Base-by-base conservation (phyloP, 768 basidiomycete genomes). In the Russula vinacea region DNA sequence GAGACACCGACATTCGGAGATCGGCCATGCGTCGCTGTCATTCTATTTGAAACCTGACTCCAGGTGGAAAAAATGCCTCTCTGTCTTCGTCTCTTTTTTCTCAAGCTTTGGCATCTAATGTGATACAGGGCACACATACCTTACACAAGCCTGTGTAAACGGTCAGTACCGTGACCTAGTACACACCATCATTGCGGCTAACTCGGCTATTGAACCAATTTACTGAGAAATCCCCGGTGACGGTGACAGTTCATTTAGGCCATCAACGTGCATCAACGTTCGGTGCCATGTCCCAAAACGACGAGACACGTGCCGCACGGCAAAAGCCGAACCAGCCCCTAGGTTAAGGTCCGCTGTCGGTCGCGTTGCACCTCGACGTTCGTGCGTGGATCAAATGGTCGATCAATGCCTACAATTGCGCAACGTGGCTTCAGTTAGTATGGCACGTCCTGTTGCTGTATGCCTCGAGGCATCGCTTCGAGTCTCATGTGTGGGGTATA, bases 401-500 rank as follows among this genome's bases (percentile, higher is more conserved):
- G 45, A 53, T 53, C 52, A n/a, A 10, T n/a, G 10, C 13, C 22
- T 5, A 17, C 53, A 19, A 37, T 47, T 47, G 10, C 45, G 17
- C 26, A 17, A 29, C 33, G 5, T 42, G 13, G 22, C 50, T 42
- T n/a, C 55, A 61, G 55, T 61, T 56, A 45, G 22, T 11, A 51
- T 61, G 55, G 40, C 64, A 29, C 47, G n/a, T 44, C 44, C 44
- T n/a, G 0, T 3, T 44, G 44, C 40, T 47, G 11, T 22, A n/a
- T 40, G 16, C 54, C 63, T 55, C 26, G 63, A 60, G 45, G 53
- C 39, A 22, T 13, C 16, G 2, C 19, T 26, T 26, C 33, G 19
- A n/a, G 33, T 2, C 47, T 13, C 24, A 22, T 50, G 22, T 52
- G 37, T 32, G 4, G 24, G 13, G 26, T 65, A 65, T 65, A 65